Evolutionary conservation across 306 rosid genomes (phyloP).

Genomic region (Lupinus albus): DNA sequence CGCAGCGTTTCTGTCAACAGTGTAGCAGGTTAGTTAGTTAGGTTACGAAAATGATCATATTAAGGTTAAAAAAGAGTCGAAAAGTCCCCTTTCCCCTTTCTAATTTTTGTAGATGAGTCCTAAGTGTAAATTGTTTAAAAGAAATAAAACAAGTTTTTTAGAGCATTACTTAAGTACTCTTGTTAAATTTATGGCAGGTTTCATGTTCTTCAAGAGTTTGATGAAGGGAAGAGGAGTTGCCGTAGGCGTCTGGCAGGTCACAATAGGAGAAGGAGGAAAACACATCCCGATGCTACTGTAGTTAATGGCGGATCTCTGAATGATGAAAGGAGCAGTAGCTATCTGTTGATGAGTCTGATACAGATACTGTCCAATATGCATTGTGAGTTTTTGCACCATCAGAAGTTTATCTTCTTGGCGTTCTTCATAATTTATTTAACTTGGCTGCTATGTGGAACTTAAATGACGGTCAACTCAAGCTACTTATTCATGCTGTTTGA

Average conservation of each 20-base stretch:
- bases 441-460: conserved; percentile 24
- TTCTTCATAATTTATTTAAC: conserved; percentile 34
- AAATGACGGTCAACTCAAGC: conserved; percentile 10
- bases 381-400: conserved; percentile 53
- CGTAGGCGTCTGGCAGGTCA: conserved; percentile 93
- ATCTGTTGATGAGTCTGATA: conserved; percentile 66
- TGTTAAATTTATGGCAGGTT: conserved; percentile 64
- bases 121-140: not conserved
- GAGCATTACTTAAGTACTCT: conserved; percentile 17
- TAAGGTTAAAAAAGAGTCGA: no score
- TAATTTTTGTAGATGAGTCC: conserved; percentile 1
- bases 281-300: conserved; percentile 63
- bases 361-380: conserved; percentile 78
- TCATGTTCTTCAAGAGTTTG: conserved; percentile 89
- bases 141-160: not conserved
- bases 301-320: conserved; percentile 63
- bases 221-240: conserved; percentile 94
- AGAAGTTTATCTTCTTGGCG: conserved; percentile 29
- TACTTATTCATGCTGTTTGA: not conserved
- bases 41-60: conserved; percentile 20
- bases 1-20: conserved; percentile 97
- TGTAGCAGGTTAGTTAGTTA: conserved; percentile 89
- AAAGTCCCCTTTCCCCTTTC: not conserved
- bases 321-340: conserved; percentile 71
- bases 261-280: conserved; percentile 81